Base-by-base conservation (phyloP, 306 rosid species). In the Adenanthera pavonina region DNA sequence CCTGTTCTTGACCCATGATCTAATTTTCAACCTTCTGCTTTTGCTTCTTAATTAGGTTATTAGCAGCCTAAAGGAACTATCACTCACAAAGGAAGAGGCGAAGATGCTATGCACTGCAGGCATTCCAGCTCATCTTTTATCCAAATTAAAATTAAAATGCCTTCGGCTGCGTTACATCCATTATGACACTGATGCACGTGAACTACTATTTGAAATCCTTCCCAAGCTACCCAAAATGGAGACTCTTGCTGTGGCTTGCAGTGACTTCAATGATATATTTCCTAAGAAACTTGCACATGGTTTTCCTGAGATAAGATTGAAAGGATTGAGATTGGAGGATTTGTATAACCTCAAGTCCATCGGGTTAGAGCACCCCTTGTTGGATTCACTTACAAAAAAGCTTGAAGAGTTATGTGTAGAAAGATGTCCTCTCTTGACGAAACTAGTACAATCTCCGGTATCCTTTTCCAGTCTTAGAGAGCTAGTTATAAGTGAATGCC, bases 251-350 rank as follows among this genome's bases (percentile, higher is more conserved):
- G 12, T 73, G 61, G 0, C 0, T 5, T 7, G 6, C 5, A 9
- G 0, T n/a, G 2, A 6, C 9, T 14, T 7, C 4, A 25, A 57
- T 33, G 74, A 83, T 16, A 6, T 51, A 43, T 72, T 72, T 54
- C 61, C 80, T 46, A 17, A 16, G 41, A 33, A 5, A 51, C 35
- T 35, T 10, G 7, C 4, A 7, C 2, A 3, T 13, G 2, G 33
- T 19, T 56, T 59, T 7, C 1, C 19, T 47, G 13, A 15, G 11
- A 36, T 78, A 38, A 75, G 16, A 6, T 46, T 82, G 30, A 75
- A 11, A 6, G 7, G 0, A 2, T 72, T 78, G 25, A 0, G 0
- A 0, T 17, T 79, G 3, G 0, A 0, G 0, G 0, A 2, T 5
- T 33, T 64, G 44, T 25, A 7, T 9, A 34, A 44, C 3, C 78